A percentile compares a stretch with the other conserved stretches of the same genome.
Evolutionary conservation across 75 land plant species (phyloP).

Genomic region (Gnetum montanum): DNA sequence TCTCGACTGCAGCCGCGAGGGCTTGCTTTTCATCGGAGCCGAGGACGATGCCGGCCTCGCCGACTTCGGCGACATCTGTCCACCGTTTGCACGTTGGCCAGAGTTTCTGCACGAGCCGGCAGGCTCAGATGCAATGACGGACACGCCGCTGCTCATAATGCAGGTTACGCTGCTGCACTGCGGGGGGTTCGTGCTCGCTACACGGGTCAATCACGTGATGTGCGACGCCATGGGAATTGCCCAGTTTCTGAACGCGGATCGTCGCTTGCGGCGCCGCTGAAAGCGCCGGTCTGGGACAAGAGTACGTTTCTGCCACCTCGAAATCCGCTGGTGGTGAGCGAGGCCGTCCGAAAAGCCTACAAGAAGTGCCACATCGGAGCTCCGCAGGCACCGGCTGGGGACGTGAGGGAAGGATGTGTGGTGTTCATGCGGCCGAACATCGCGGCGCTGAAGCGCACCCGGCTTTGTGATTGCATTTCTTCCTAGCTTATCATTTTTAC

Average conservation of each 20-base stretch:
- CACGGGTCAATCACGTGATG: conserved; percentile 39
- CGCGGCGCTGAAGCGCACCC: too few relatives aligned
- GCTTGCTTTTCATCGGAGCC: conserved; percentile 48
- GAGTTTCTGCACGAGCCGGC: conserved; percentile 28
- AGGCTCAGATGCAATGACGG: conserved; percentile 6
- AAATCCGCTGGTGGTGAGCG: too few relatives aligned
- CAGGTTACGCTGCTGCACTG: conserved; percentile 43
- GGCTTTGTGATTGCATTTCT: too few relatives aligned
- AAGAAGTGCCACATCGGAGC: too few relatives aligned
- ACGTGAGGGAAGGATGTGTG: too few relatives aligned
- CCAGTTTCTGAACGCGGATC: conserved; percentile 46
- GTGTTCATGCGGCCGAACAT: too few relatives aligned
- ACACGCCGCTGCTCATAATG: conserved; percentile 23
- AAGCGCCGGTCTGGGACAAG: too few relatives aligned
- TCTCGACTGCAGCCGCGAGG: conserved; percentile 55
- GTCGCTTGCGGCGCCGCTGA: too few relatives aligned
- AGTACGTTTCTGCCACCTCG: too few relatives aligned
- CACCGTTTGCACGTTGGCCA: conserved; percentile 29
- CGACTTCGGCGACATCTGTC: conserved; percentile 24
- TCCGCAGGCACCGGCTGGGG: too few relatives aligned
- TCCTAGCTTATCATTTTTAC: too few relatives aligned
- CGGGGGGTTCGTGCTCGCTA: conserved; percentile 33
- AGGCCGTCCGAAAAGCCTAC: too few relatives aligned
- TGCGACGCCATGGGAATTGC: conserved; percentile 30
- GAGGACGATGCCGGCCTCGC: conserved; percentile 33